Evolutionary conservation across 768 basidiomycete genomes (phyloP).

Genomic region (Multifurca ochricompacta): DNA sequence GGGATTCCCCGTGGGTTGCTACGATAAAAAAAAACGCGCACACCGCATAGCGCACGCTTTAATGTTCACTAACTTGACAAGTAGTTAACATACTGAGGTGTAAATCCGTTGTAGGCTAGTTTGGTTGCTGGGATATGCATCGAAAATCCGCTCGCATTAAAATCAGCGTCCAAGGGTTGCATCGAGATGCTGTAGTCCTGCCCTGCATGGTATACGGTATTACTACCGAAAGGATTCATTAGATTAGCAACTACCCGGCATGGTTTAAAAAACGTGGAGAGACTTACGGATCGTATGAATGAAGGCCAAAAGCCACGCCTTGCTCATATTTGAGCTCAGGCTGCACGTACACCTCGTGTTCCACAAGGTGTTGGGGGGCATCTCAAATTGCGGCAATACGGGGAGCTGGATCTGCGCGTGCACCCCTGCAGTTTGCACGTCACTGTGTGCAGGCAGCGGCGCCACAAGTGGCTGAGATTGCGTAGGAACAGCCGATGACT

Average conservation of each 20-base stretch:
- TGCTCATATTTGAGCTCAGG: conserved; percentile 13
- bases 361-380: conserved; percentile 9
- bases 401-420: conserved; percentile 13
- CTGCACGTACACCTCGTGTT: conserved; percentile 14
- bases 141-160: conserved; percentile 3
- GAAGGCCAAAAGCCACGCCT: neutral
- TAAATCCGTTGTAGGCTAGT: neutral
- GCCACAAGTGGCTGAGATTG: neutral
- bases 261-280: neutral
- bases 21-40: conserved; percentile 9
- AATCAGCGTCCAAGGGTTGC: conserved; percentile 9
- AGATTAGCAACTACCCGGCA: neutral
- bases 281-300: conserved; percentile 17
- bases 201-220: conserved; percentile 10
- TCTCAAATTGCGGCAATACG: conserved; percentile 8
- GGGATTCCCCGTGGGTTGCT: neutral
- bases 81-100: conserved; percentile 9
- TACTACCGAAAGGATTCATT: neutral
- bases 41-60: neutral
- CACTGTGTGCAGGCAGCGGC: neutral
- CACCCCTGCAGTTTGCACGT: neutral
- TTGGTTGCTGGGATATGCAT: conserved; percentile 14
- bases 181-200: conserved; percentile 16
- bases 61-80: conserved; percentile 5
- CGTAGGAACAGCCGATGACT: neutral